phyloP scores from a whole-genome alignment of 108 stramenopile genomes.

The Nitzschia sp. region DNA sequence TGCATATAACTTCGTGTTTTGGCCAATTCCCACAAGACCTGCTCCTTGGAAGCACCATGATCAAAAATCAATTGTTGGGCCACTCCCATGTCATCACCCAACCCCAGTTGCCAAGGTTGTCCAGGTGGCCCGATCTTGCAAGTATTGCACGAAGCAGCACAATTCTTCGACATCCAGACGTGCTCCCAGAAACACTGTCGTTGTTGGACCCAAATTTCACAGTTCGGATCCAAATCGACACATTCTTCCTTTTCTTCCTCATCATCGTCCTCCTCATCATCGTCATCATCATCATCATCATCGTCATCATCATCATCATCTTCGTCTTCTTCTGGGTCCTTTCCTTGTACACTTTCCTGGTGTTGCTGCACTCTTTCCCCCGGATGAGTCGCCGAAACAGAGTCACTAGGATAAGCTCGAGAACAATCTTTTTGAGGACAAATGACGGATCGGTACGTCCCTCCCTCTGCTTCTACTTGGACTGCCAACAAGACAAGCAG shows the following conservation, averaged over 20 bases:
- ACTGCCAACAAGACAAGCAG: too few species aligned
- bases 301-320: conserved; percentile 14
- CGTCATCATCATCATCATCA: neutral
- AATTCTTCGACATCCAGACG: neutral
- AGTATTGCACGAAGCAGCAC: neutral
- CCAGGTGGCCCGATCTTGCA: neutral
- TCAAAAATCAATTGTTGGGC: conserved; percentile 8
- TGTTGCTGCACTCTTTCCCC: too few species aligned
- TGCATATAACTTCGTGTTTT: conserved; percentile 39
- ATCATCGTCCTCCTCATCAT: neutral
- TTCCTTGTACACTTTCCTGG: too few species aligned
- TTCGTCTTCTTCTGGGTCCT: neutral
- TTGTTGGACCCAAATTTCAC: neutral
- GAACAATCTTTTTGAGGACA: too few species aligned
- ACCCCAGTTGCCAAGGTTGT: neutral
- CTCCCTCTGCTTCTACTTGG: too few species aligned
- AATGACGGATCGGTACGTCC: too few species aligned
- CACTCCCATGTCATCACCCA: conserved; percentile 7
- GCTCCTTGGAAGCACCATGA: neutral
- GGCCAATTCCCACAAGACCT: conserved; percentile 9
- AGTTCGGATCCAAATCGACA: conserved; percentile 3
- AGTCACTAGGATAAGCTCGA: too few species aligned
- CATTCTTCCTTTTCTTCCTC: conserved; percentile 3
- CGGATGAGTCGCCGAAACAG: too few species aligned
- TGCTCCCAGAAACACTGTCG: neutral